phyloP scores from a whole-genome alignment of 345 rosid species.

The Syzygium grande region DNA sequence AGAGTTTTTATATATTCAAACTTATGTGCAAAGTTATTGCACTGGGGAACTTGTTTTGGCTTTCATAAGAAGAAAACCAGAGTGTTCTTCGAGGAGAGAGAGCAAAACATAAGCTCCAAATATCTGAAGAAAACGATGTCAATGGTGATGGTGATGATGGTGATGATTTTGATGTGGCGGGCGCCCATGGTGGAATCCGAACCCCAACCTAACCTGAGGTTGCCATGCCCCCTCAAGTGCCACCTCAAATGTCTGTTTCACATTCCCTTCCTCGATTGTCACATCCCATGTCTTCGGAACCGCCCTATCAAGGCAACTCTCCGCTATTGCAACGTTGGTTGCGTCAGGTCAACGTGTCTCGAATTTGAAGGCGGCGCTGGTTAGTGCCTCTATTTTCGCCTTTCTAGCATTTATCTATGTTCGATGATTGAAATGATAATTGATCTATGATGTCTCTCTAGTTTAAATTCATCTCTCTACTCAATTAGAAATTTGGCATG shows the following conservation, averaged over 20 bases:
- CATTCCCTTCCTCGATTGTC: neutral
- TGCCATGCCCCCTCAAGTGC: neutral
- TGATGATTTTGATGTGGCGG: neutral
- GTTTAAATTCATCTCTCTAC: neutral
- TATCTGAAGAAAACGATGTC: neutral
- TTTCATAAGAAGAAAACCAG: neutral
- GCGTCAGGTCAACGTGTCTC: neutral
- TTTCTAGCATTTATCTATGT: neutral
- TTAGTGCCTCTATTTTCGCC: neutral
- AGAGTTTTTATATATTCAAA: neutral
- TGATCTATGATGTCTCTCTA: neutral
- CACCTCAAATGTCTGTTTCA: neutral
- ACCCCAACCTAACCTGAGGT: neutral
- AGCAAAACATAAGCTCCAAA: neutral
- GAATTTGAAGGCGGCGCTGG: neutral
- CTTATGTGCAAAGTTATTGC: neutral
- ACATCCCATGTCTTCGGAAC: neutral
- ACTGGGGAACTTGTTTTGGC: neutral
- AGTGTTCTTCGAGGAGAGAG: neutral
- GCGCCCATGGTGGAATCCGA: neutral
- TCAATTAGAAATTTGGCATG: neutral
- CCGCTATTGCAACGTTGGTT: neutral
- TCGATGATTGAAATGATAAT: neutral
- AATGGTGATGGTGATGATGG: neutral
- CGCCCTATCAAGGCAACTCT: neutral